Evolutionary conservation across 1,284 basidiomycete genomes (phyloP).

Genomic region (Stygiomarasmius scandens): DNA sequence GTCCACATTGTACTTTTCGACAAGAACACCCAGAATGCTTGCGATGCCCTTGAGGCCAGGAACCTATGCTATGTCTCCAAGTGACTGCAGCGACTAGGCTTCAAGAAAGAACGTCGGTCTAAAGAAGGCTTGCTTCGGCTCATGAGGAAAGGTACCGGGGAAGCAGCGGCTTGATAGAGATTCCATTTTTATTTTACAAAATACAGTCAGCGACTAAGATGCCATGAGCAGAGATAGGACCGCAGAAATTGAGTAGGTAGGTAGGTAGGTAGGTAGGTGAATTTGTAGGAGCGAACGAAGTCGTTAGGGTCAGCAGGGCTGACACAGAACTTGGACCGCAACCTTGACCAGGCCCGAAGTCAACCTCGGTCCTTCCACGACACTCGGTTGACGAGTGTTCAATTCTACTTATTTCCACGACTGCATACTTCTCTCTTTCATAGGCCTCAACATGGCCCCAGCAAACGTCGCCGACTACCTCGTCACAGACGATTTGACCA

Average conservation of each 20-base stretch:
- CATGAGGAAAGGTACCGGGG: background rate
- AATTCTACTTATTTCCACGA: background rate
- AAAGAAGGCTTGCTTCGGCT: background rate
- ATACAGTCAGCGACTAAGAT: too few relatives aligned
- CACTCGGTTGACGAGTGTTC: background rate
- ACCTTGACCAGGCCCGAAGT: too few relatives aligned
- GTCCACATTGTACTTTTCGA: too few relatives aligned
- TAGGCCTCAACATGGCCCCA: slow-evolving; percentile 7
- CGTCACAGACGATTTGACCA: slow-evolving; percentile 75
- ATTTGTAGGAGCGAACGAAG: background rate
- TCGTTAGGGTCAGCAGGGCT: background rate
- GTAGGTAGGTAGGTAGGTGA: too few relatives aligned
- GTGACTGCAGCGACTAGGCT: background rate
- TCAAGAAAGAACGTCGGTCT: background rate
- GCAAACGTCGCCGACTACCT: slow-evolving; percentile 51
- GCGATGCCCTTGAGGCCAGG: too few relatives aligned
- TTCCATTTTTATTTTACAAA: too few relatives aligned
- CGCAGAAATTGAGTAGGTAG: too few relatives aligned
- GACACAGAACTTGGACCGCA: background rate
- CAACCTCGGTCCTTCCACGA: background rate
- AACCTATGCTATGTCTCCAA: background rate
- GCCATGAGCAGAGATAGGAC: too few relatives aligned
- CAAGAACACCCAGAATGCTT: too few relatives aligned
- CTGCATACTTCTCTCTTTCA: background rate
- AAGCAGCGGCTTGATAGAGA: too few relatives aligned